Evolutionary conservation across 2,329 filamentous ascomycete species (phyloP), one percentile per base, ranked within the genome.

Genomic region (Nothophoma quercina): DNA sequence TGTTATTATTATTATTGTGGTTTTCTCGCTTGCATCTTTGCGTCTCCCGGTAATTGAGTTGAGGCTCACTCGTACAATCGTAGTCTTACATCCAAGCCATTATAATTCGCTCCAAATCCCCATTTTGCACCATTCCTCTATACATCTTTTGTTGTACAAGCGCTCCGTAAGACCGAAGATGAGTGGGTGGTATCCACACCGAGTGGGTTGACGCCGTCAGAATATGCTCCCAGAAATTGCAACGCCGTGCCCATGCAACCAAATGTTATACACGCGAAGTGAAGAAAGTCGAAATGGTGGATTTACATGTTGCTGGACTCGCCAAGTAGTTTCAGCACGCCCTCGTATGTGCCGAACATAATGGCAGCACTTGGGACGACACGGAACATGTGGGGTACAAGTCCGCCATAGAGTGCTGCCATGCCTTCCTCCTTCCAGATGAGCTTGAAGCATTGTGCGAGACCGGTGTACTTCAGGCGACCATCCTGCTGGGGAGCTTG

Each of bases 291-390:
- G 22, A 12, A 21, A 28, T 10, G 12, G 16, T 12, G 18, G 4
- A 18, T 41, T 64, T 56, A 70, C 59, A 68, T 59, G 46, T 75
- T 75, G 50, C 76, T 76, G 40, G 70, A 77, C 56, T 78, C 75
- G 3, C 79, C 79, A 32, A 81, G 58, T 10, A 77, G 67, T 63
- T 77, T 77, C 49, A 82, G 62, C n/a, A 81, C 77, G n/a, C 72
- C 76, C 60, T 82, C 79, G 48, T 81, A 96, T 80, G 95, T 95
- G 75, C 91, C 92, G 74, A 97, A 96, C 90, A 96, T 97, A 73
- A 98, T 96, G 62, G 90, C 92, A 7, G 93, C 92, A 63, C 90
- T 95, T 1, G 93, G 93, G 5, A 97, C 93, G 6, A 93, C 93
- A 56, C 93, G 84, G 75, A 97, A 85, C 67, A 98, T 85, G 72